These are phyloP conservation scores for Claviceps spartinae DNA, from an alignment of 2,329 filamentous ascomycete genomes.

Conservation along the genomic window DNA sequence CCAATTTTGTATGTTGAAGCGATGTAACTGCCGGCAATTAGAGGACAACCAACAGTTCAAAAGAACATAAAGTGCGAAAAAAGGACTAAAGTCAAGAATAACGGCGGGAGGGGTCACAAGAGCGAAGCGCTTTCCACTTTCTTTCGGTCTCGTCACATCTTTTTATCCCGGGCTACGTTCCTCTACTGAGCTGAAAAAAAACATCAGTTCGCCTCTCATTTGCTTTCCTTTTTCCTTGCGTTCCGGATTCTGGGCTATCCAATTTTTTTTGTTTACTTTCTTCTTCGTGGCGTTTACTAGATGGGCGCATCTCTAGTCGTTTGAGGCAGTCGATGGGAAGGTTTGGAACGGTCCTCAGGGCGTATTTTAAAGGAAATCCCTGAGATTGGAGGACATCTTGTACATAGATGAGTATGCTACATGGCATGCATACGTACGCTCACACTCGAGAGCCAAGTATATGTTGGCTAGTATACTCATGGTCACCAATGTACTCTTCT, in stretches of 20 bases:
- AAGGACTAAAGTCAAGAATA: not conserved
- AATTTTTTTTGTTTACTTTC: not conserved
- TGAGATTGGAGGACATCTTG: not conserved
- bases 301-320: not conserved
- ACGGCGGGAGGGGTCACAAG: not conserved
- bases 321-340: not conserved
- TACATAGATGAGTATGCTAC: not conserved
- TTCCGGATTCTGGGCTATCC: not conserved
- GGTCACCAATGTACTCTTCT: not conserved
- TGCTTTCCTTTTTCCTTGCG: not conserved
- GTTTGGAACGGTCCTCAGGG: not conserved
- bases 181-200: not conserved
- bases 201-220: not conserved
- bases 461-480: not conserved
- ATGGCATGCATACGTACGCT: not conserved
- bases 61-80: not conserved
- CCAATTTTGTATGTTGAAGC: not conserved
- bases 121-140: not conserved
- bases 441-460: not conserved
- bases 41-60: not conserved
- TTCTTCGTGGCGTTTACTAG: not conserved
- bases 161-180: not conserved
- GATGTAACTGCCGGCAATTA: not conserved
- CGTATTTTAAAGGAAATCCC: not conserved
- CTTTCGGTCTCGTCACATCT: not conserved